phyloP scores from a whole-genome alignment of 495 filamentous ascomycete genomes.

The Penicillium canariense region DNA sequence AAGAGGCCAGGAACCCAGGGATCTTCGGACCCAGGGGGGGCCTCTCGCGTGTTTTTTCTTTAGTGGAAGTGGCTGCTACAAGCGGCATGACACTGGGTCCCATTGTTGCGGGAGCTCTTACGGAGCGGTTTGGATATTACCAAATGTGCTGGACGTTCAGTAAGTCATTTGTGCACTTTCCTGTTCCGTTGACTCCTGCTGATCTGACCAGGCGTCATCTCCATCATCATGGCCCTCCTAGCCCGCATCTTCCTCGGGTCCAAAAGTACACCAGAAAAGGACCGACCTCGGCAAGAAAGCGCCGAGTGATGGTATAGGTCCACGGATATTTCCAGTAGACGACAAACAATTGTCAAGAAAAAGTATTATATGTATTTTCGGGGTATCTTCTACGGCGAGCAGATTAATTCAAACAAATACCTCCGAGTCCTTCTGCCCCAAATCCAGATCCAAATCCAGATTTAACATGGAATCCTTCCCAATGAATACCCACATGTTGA shows the following conservation, averaged over 20 bases:
- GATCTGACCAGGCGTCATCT: constrained; percentile 6
- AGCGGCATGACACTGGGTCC: constrained; percentile 36
- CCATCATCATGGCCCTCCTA: not conserved
- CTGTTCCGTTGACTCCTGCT: not conserved
- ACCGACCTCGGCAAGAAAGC: not conserved
- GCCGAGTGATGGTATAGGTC: no score
- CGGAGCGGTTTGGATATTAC: constrained; percentile 34
- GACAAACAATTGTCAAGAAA: no score
- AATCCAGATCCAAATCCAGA: not conserved
- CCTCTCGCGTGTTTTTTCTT: constrained; percentile 36
- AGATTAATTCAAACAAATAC: not conserved
- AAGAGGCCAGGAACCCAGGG: constrained; percentile 23
- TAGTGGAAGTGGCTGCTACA: constrained; percentile 37
- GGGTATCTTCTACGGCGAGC: constrained; percentile 15
- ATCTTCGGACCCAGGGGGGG: constrained; percentile 37
- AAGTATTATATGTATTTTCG: constrained; percentile 4
- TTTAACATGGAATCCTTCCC: not conserved
- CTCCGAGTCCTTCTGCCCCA: not conserved
- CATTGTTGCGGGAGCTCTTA: constrained; percentile 32
- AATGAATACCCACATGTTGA: not conserved
- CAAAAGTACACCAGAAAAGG: not conserved
- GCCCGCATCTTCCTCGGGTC: not conserved
- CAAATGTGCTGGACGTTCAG: constrained; percentile 32
- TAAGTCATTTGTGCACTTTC: constrained; percentile 10
- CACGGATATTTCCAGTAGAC: no score